A percentile compares a stretch with the other conserved stretches of the same genome.
Conservation (phyloP, 495 filamentous ascomycete species). For the Melanomma pulvis-pyrius region DNA sequence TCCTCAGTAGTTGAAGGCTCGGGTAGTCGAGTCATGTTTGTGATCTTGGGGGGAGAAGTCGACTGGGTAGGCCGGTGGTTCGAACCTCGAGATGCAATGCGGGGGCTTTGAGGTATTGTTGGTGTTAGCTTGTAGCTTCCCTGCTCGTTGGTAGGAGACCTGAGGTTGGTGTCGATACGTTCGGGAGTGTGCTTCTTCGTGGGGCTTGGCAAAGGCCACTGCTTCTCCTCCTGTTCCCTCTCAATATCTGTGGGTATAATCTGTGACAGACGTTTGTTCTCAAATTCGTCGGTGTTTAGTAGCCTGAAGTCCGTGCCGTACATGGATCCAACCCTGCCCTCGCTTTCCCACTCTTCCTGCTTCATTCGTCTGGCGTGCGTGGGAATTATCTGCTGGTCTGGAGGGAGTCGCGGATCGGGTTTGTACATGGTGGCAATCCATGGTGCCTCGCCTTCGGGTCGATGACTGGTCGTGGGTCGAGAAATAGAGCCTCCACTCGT, state of each 20-base stretch:
- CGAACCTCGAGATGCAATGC: slow-evolving; percentile 24
- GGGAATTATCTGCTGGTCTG: slow-evolving; percentile 91
- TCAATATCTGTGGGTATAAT: slow-evolving; percentile 6
- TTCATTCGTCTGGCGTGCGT: slow-evolving; percentile 89
- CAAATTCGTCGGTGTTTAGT: slow-evolving; percentile 55
- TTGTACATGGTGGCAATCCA: slow-evolving; percentile 96
- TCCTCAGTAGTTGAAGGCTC: slow-evolving; percentile 40
- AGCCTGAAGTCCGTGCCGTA: slow-evolving; percentile 85
- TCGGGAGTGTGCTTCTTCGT: slow-evolving; percentile 27
- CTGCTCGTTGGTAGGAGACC: slow-evolving; percentile 45
- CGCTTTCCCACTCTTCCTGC: slow-evolving; percentile 93
- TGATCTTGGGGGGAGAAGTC: slow-evolving; percentile 18
- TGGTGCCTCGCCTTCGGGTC: slow-evolving; percentile 91
- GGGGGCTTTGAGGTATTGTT: slow-evolving; percentile 40
- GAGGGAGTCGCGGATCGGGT: slow-evolving; percentile 90
- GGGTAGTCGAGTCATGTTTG: slow-evolving; percentile 39
- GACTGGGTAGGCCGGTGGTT: slow-evolving; percentile 1
- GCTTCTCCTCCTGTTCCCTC: slow-evolving; percentile 9
- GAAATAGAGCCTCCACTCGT: slow-evolving; percentile 57
- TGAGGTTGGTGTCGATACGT: slow-evolving; percentile 20
- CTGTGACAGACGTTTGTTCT: slow-evolving; percentile 22
- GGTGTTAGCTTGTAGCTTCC: slow-evolving; percentile 47
- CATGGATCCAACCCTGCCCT: slow-evolving; percentile 76
- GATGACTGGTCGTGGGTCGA: slow-evolving; percentile 60
- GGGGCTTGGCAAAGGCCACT: slow-evolving; percentile 39